Conservation (phyloP, 2,329 filamentous ascomycete genomes). For the Aspergillus aculeatinus region DNA sequence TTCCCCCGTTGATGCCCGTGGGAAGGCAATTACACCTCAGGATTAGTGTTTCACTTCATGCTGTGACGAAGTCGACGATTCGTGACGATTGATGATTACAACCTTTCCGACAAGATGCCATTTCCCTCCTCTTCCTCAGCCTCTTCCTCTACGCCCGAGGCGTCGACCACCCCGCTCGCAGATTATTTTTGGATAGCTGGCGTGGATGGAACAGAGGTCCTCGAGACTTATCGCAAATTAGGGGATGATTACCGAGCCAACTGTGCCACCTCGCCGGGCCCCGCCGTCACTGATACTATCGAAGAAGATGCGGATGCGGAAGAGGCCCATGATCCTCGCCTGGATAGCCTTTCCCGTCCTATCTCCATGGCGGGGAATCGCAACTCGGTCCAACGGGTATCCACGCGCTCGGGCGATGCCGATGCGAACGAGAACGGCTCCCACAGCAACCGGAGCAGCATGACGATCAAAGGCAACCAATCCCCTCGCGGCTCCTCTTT, state of each 20-base stretch:
- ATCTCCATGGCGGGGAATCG: constrained; percentile 35
- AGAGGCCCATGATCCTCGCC: constrained; percentile 43
- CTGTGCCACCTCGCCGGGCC: constrained; percentile 34
- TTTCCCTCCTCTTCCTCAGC: constrained; percentile 24
- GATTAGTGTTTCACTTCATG: constrained; percentile 18
- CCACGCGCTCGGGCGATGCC: constrained; percentile 52
- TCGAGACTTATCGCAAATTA: constrained; percentile 44
- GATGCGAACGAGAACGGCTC: constrained; percentile 44
- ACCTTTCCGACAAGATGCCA: constrained; percentile 30
- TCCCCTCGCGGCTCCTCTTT: constrained; percentile 38
- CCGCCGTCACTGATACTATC: constrained; percentile 56
- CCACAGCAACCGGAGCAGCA: constrained; percentile 64
- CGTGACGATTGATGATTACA: constrained; percentile 27
- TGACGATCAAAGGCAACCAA: constrained; percentile 55
- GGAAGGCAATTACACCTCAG: constrained; percentile 7
- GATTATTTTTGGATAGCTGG: constrained; percentile 66
- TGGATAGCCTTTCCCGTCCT: constrained; percentile 40
- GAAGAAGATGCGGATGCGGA: constrained; percentile 60
- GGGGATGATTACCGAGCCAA: constrained; percentile 45
- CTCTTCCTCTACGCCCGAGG: constrained; percentile 35
- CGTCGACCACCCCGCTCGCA: constrained; percentile 56
- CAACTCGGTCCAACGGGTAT: constrained; percentile 45
- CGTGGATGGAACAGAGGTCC: constrained; percentile 48
- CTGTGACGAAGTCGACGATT: constrained; percentile 26
- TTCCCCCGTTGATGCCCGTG: constrained; percentile 13